A percentile compares a stretch with the other conserved stretches of the same genome.
phyloP scores from a whole-genome alignment of 1,139 yeast species.

The Pichiaceae sp. region DNA sequence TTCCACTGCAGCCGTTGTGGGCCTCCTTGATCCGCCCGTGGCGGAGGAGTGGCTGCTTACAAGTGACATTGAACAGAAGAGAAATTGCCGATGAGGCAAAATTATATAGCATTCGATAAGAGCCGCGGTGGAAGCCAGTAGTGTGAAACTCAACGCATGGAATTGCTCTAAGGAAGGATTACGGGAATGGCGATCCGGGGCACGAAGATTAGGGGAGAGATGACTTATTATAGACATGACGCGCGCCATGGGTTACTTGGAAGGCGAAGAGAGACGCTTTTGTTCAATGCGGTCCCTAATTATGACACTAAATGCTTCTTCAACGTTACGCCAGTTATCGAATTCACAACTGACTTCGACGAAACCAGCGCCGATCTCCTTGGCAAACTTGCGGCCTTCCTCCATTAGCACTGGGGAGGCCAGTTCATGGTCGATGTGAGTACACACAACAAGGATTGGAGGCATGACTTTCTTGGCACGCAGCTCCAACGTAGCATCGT shows the following conservation, averaged over 20 bases:
- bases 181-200: too few species aligned
- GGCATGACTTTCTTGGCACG: conserved; percentile 28
- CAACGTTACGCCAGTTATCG: conserved; percentile 38
- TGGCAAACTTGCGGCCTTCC: conserved; percentile 47
- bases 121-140: too few species aligned
- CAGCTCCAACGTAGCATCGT: conserved; percentile 1
- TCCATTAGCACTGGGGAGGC: conserved; percentile 52
- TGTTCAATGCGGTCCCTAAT: conserved; percentile 50
- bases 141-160: too few species aligned
- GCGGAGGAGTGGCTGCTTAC: background rate
- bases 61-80: background rate
- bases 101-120: too few species aligned
- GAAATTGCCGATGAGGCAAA: too few species aligned
- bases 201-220: too few species aligned
- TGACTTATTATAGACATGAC: background rate
- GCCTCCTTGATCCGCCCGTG: background rate
- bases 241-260: background rate
- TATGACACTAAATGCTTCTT: conserved; percentile 46
- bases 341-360: conserved; percentile 43
- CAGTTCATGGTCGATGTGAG: conserved; percentile 46
- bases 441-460: conserved; percentile 59
- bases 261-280: background rate
- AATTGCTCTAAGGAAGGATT: too few species aligned
- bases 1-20: conserved; percentile 14
- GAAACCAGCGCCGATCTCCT: conserved; percentile 57